Conservation (phyloP, 2,329 filamentous ascomycete genomes). For the Cordyceps pruinosa region DNA sequence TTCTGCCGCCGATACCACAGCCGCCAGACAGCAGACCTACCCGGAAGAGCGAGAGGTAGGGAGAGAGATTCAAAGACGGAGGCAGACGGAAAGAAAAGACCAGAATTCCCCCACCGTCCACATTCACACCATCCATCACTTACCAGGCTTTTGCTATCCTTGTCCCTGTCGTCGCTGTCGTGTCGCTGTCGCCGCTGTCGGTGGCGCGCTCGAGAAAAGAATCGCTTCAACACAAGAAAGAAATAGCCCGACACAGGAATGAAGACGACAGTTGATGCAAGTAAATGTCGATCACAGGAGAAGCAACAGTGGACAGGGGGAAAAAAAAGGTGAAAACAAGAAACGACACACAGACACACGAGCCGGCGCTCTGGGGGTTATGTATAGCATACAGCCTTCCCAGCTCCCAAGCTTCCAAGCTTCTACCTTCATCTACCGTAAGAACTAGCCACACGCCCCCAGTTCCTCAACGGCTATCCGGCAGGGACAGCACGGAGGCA, state of each 20-base stretch:
- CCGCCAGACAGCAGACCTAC: not conserved
- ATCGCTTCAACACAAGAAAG: not conserved
- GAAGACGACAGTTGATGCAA: not conserved
- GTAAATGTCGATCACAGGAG: not conserved
- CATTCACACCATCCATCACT: not conserved
- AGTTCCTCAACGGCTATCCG: not conserved
- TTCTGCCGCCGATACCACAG: not conserved
- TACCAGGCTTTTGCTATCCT: not conserved
- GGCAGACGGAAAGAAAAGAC: not conserved
- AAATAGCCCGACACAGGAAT: not conserved
- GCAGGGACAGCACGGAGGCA: not conserved
- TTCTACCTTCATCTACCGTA: too few relatives aligned
- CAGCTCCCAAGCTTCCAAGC: too few relatives aligned
- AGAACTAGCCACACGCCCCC: not conserved
- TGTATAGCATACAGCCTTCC: not conserved
- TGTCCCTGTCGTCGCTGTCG: not conserved
- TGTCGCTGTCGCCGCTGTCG: not conserved
- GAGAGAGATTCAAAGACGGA: not conserved
- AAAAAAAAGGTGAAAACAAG: not conserved
- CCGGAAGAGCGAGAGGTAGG: not conserved
- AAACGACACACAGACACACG: not conserved
- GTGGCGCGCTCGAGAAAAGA: too few relatives aligned
- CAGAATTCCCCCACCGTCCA: not conserved
- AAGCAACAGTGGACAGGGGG: not conserved
- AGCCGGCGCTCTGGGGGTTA: not conserved